Evolutionary conservation across 331 rosid genomes (phyloP).

Genomic region (Dryas integrifolia): DNA sequence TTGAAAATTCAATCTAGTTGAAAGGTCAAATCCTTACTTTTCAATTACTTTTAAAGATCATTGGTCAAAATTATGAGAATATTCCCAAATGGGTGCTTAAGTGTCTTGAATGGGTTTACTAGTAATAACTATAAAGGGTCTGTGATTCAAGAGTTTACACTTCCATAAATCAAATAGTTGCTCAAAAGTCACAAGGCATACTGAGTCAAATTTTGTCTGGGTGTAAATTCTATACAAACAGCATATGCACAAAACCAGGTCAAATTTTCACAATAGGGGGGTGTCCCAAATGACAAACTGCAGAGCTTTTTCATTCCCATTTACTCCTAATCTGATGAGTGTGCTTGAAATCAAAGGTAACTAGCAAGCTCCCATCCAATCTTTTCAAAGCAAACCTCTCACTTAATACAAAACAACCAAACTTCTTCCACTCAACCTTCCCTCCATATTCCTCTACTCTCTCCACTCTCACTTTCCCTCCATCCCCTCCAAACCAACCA

Average conservation of each 20-base stretch:
- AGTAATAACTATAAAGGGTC: too few relatives aligned
- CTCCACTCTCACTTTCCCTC: slow-evolving; percentile 31
- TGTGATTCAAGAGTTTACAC: background rate
- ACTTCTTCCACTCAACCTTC: slow-evolving; percentile 44
- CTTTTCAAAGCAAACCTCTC: slow-evolving; percentile 57
- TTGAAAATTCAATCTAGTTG: background rate
- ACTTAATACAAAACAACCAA: slow-evolving; percentile 52
- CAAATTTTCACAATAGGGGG: background rate
- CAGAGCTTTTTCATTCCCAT: slow-evolving; percentile 49
- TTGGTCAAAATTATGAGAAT: background rate
- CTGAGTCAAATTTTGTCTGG: background rate
- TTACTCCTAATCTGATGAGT: slow-evolving; percentile 41
- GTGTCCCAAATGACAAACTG: background rate
- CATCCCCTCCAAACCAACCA: slow-evolving; percentile 27
- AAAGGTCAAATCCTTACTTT: background rate
- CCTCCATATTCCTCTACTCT: slow-evolving; percentile 52
- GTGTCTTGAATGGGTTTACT: too few relatives aligned
- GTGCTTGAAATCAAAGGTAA: slow-evolving; percentile 55
- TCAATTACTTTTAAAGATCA: background rate
- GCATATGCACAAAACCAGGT: background rate
- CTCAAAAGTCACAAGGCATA: background rate
- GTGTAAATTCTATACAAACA: background rate
- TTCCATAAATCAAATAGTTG: background rate
- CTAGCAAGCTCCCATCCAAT: slow-evolving; percentile 45
- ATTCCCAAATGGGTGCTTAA: background rate